phyloP scores from a whole-genome alignment of 2,329 filamentous ascomycete species.

The Peltaster fructicola region DNA sequence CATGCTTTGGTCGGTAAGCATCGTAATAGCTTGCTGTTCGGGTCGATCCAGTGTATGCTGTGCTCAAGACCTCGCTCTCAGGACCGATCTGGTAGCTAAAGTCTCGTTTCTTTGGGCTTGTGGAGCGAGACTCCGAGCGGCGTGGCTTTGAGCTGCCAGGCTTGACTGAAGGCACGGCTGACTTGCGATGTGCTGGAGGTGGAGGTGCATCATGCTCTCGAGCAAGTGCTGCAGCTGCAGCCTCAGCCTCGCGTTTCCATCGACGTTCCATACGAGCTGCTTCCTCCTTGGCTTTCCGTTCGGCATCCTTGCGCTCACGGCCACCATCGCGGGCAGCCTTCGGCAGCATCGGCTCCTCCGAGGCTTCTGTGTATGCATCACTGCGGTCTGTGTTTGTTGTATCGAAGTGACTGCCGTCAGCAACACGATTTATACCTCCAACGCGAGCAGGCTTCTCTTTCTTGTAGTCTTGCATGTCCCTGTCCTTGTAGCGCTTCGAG shows the following conservation, averaged over 20 bases:
- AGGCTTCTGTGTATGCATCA: conserved; percentile 29
- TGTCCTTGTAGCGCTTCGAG: conserved; percentile 36
- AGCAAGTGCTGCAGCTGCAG: conserved; percentile 19
- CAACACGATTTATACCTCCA: conserved; percentile 69
- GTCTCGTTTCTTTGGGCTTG: conserved; percentile 18
- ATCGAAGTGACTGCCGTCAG: conserved; percentile 66
- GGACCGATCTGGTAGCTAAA: conserved; percentile 18
- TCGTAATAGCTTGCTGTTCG: conserved; percentile 19
- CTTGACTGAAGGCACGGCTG: conserved; percentile 12
- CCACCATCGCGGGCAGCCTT: too few relatives aligned
- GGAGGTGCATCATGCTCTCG: conserved; percentile 14
- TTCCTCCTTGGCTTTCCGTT: conserved; percentile 21
- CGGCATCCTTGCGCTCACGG: conserved; percentile 18
- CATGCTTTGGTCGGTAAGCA: conserved; percentile 16
- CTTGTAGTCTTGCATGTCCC: conserved; percentile 64
- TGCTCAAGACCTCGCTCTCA: conserved; percentile 16
- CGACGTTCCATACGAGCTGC: conserved; percentile 21
- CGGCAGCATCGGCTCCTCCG: conserved; percentile 20
- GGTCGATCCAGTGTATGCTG: conserved; percentile 22
- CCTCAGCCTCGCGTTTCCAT: conserved; percentile 24
- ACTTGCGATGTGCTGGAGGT: conserved; percentile 10
- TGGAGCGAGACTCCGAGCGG: conserved; percentile 12
- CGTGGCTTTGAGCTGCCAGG: conserved; percentile 13
- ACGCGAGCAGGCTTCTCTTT: conserved; percentile 74
- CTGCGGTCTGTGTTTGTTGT: conserved; percentile 49